Evolutionary conservation across 371 early-diverging fungal species (phyloP).

Genomic region (Sporodiniella umbellata): DNA sequence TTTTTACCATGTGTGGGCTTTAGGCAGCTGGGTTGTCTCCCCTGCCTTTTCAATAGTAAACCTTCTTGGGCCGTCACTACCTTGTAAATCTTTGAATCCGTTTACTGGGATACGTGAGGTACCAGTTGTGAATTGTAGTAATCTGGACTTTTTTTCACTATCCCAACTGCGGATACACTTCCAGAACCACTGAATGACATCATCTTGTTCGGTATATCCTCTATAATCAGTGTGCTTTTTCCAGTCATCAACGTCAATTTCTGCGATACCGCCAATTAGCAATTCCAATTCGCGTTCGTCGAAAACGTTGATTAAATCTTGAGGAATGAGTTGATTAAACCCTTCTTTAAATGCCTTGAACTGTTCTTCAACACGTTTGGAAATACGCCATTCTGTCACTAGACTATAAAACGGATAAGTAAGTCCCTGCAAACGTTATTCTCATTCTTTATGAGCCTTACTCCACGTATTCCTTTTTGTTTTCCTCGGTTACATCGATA

Average conservation of each 20-base stretch:
- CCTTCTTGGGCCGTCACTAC: slow-evolving; percentile 92
- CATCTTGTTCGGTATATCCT: slow-evolving; percentile 94
- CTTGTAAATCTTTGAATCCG: slow-evolving; percentile 97
- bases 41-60: slow-evolving; percentile 97
- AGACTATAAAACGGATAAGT: slow-evolving; percentile 38
- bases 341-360: slow-evolving; percentile 92
- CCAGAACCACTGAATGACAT: slow-evolving; percentile 98
- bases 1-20: slow-evolving; percentile 89
- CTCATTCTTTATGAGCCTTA: slow-evolving; percentile 17
- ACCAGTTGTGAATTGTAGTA: slow-evolving; percentile 98
- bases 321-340: slow-evolving; percentile 94
- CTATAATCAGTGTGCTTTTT: slow-evolving; percentile 98
- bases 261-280: slow-evolving; percentile 96
- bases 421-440: not conserved
- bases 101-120: slow-evolving; percentile 98
- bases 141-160: slow-evolving; percentile 88
- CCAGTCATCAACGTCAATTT: slow-evolving; percentile 99
- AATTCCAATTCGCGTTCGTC: slow-evolving; percentile 98
- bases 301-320: slow-evolving; percentile 91
- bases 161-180: slow-evolving; percentile 87
- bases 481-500: slow-evolving; percentile 93
- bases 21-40: slow-evolving; percentile 80
- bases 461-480: slow-evolving; percentile 95
- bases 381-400: slow-evolving; percentile 82
- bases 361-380: slow-evolving; percentile 90